Evolutionary conservation across 1,139 yeast species (phyloP).

Genomic region (Saccharomyces pastorianus): DNA sequence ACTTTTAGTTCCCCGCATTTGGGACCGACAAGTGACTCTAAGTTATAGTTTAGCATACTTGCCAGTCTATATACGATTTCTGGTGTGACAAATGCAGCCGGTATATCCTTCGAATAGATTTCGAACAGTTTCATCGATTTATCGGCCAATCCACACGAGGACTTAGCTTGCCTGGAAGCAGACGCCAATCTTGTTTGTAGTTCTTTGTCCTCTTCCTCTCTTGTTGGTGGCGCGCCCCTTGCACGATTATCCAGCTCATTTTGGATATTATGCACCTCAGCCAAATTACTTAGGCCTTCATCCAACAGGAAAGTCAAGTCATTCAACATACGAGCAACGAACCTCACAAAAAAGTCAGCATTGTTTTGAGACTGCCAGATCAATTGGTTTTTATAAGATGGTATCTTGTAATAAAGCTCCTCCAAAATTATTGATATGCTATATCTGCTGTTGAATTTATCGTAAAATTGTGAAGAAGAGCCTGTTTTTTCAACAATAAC

Average conservation of each 20-base stretch:
- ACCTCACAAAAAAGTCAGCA: constrained; percentile 78
- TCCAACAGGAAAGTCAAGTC: constrained; percentile 88
- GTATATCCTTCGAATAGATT: constrained; percentile 78
- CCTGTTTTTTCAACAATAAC: constrained; percentile 96
- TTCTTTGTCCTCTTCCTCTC: constrained; percentile 53
- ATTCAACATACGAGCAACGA: constrained; percentile 89
- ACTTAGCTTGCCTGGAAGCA: constrained; percentile 71
- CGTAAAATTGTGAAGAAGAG: constrained; percentile 89
- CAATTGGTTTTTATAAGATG: constrained; percentile 59
- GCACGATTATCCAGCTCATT: constrained; percentile 40
- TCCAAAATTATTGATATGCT: constrained; percentile 79
- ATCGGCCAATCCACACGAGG: constrained; percentile 76
- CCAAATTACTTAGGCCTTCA: constrained; percentile 75
- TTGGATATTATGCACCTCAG: constrained; percentile 69
- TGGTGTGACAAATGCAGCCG: constrained; percentile 74
- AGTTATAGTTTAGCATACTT: constrained; percentile 88
- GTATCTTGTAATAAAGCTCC: constrained; percentile 65
- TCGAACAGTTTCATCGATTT: constrained; percentile 74
- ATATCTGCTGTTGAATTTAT: constrained; percentile 85
- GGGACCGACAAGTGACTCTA: constrained; percentile 89
- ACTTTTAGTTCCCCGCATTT: constrained; percentile 86
- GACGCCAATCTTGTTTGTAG: constrained; percentile 45
- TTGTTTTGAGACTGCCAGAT: constrained; percentile 55
- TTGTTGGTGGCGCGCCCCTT: constrained; percentile 38
- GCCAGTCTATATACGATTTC: constrained; percentile 93